Evolutionary conservation across 768 basidiomycete species (phyloP).

Genomic region (Obba rivulosa): DNA sequence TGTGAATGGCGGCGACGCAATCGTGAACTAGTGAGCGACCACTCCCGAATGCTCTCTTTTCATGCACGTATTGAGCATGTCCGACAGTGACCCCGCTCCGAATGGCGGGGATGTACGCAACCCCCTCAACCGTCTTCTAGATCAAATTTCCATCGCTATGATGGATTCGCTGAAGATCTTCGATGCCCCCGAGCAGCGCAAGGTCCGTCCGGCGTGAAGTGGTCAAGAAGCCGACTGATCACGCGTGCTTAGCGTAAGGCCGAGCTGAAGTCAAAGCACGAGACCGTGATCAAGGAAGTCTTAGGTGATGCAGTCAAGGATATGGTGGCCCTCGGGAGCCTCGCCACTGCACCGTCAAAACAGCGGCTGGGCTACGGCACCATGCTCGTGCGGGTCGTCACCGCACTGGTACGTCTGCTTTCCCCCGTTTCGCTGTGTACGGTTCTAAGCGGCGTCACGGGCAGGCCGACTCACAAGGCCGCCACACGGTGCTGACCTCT

Average conservation of each 20-base stretch:
- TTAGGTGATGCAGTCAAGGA: neutral
- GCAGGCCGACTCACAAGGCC: neutral
- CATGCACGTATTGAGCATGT: too few relatives aligned
- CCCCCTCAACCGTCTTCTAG: too few relatives aligned
- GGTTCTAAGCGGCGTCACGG: too few relatives aligned
- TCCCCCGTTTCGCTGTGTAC: neutral
- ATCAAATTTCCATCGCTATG: too few relatives aligned
- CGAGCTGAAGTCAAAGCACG: neutral
- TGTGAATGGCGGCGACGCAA: neutral
- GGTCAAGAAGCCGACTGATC: too few relatives aligned
- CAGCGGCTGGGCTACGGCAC: constrained; percentile 3
- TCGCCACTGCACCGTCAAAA: constrained; percentile 1
- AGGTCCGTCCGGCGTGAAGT: too few relatives aligned
- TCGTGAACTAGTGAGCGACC: neutral
- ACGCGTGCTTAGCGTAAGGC: neutral
- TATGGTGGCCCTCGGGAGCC: neutral
- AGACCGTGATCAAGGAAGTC: neutral
- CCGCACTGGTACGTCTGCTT: neutral
- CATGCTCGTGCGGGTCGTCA: constrained; percentile 1
- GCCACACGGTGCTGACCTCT: neutral
- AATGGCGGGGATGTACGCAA: neutral
- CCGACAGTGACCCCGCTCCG: neutral
- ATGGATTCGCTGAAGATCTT: too few relatives aligned
- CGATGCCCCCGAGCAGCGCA: too few relatives aligned
- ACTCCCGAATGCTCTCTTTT: too few relatives aligned